Conservation (phyloP, 345 rosid species). For the Diplotaxis tenuifolia region DNA sequence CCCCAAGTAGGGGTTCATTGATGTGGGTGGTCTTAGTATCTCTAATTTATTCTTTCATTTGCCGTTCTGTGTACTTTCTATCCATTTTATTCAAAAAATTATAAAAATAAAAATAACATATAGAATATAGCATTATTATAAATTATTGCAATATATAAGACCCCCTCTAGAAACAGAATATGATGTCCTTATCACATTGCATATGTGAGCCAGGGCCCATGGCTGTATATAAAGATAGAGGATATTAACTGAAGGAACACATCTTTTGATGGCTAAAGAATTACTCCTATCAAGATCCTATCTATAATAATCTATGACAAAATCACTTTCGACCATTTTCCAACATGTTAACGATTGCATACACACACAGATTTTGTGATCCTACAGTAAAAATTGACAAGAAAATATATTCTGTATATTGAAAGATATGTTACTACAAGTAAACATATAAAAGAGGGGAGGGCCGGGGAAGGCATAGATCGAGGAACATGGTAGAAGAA, state of each 20-base stretch:
- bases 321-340: background rate
- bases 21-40: too few species aligned
- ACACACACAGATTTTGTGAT: background rate
- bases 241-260: background rate
- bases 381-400: background rate
- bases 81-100: constrained; percentile 8
- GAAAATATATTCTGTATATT: background rate
- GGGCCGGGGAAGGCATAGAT: background rate
- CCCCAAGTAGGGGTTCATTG: too few species aligned
- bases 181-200: constrained; percentile 24
- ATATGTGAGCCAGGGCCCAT: constrained; percentile 20
- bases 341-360: background rate
- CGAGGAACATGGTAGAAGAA: background rate
- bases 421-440: background rate
- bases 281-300: background rate
- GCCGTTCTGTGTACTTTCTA: constrained; percentile 11
- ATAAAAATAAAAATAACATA: background rate
- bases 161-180: constrained; percentile 8
- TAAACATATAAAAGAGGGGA: background rate
- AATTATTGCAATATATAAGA: constrained; percentile 11
- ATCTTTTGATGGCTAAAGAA: background rate
- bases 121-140: constrained; percentile 5
- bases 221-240: background rate
- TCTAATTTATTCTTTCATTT: constrained; percentile 21
- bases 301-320: background rate